Base-by-base conservation (phyloP, 208 protist genomes). In the Kentomonas sorsogonicus region DNA sequence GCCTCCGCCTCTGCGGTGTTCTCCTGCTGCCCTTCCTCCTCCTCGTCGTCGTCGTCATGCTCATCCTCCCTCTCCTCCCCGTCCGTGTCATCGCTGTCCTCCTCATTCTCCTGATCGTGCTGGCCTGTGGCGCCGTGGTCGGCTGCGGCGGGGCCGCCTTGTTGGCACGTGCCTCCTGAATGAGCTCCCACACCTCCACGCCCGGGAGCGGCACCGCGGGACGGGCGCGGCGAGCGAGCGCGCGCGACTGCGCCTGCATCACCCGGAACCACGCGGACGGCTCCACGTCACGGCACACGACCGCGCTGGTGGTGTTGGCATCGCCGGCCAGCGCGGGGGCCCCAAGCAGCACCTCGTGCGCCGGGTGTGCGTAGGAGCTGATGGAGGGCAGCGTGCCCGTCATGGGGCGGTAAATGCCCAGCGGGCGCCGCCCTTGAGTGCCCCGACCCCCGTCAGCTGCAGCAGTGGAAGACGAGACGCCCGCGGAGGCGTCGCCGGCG, bases 381-480 rank as follows among this genome's bases (percentile, higher is more conserved):
- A 93, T 64, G 13, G 83, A 90, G 0, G 82, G 79, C 27, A 89
- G 71, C 18, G 82, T 79, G 20, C 86, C 86, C 3, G 86, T 93
- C 86, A 93, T 90, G 36, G 86, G 71, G 0, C 74, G 73, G 59
- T 90, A 66, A 29, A 86, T 64, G 4, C 66, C 77, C 39, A 72
- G 30, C 5, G 52, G 41, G 29, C 67, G 65, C 3, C 25, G 26
- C 4, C 39, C 15, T 2, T 23, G 13, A 18, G 46, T 18, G 47
- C 10, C 20, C 7, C 3, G 30, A 13, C 40, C 20, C 2, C 50
- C 34, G 0, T 16, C 22, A n/a, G 30, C 45, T 1, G 27, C 45
- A 5, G 36, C 41, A 5, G 16, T 41, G 16, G 4, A n/a, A n/a
- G n/a, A n/a, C n/a, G n/a, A n/a, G n/a, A n/a, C n/a, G n/a, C n/a